phyloP scores from a whole-genome alignment of 2,329 filamentous ascomycete genomes.

The Trichoderma harzianum region DNA sequence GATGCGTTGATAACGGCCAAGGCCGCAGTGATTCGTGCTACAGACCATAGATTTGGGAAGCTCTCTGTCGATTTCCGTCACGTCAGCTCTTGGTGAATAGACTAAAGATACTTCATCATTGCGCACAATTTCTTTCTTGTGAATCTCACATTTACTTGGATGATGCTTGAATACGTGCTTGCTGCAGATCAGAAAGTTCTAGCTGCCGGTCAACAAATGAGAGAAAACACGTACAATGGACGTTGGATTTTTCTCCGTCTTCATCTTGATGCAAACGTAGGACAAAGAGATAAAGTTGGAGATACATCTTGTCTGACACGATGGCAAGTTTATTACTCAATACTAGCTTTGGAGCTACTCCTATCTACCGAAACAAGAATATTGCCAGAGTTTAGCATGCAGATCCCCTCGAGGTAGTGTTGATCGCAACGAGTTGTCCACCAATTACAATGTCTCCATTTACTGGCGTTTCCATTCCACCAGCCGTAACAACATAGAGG shows the following conservation, averaged over 20 bases:
- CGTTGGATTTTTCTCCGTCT: too few species aligned
- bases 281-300: background rate
- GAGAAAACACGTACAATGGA: too few species aligned
- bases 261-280: background rate
- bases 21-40: background rate
- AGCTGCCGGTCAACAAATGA: too few species aligned
- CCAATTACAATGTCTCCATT: background rate
- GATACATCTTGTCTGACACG: too few species aligned
- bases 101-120: too few species aligned
- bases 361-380: background rate
- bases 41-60: background rate
- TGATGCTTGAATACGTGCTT: too few species aligned
- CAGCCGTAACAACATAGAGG: constrained; percentile 14
- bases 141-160: too few species aligned
- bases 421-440: constrained; percentile 4
- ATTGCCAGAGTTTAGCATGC: background rate
- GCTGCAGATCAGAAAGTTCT: too few species aligned
- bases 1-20: background rate
- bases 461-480: background rate
- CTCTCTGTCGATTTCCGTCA: background rate
- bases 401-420: background rate
- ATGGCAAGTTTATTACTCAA: background rate
- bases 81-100: too few species aligned
- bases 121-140: too few species aligned
- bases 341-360: background rate